These are phyloP conservation scores for Sarocladium oryzae DNA, from an alignment of 2,329 filamentous ascomycete genomes.

Conservation along the genomic window DNA sequence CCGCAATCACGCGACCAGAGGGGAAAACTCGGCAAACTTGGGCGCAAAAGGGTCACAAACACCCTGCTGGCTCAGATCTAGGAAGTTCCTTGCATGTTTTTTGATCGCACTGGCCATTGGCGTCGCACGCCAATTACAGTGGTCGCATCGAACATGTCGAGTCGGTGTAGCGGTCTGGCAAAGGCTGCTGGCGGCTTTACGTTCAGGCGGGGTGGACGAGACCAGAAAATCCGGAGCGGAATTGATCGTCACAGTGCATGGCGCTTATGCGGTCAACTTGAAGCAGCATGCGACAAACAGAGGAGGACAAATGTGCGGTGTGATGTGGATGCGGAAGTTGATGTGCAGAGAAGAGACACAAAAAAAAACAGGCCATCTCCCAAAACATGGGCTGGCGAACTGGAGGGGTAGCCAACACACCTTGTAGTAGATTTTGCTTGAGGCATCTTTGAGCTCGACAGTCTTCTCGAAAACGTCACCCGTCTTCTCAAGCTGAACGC, in stretches of 20 bases:
- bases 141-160: constrained; percentile 1
- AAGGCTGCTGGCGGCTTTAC: neutral
- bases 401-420: constrained; percentile 41
- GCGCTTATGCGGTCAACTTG: neutral
- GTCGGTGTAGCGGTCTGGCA: constrained; percentile 6
- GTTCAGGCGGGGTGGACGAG: neutral
- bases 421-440: constrained; percentile 88
- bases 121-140: neutral
- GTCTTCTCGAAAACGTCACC: constrained; percentile 72
- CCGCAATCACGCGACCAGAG: neutral
- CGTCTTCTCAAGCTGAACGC: constrained; percentile 71
- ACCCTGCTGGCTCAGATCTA: neutral
- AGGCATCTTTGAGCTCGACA: constrained; percentile 60
- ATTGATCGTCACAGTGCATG: neutral
- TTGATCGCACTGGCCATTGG: neutral
- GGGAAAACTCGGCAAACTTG: neutral
- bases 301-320: too few species aligned
- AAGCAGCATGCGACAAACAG: neutral
- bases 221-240: neutral
- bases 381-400: neutral
- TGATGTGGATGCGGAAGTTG: too few species aligned
- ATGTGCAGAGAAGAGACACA: neutral
- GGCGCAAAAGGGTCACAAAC: neutral
- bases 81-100: neutral
- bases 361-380: too few species aligned